Evolutionary conservation across 2,329 filamentous ascomycete genomes (phyloP).

Genomic region (Scedosporium minutisporum): DNA sequence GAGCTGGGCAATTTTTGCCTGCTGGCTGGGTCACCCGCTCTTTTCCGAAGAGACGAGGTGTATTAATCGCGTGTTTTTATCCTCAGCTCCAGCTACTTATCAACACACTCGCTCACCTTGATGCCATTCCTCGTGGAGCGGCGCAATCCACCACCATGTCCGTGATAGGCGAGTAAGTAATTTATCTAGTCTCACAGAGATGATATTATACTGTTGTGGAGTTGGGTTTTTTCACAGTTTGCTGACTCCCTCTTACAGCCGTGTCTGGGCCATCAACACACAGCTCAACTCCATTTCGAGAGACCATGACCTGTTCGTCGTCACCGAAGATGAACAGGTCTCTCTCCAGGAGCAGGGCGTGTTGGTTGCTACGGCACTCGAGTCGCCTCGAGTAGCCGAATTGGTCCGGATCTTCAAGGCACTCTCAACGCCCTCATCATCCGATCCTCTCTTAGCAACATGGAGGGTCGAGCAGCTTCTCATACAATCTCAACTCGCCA

Average conservation of each 20-base stretch:
- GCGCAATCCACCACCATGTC: neutral
- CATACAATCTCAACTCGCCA: conserved; percentile 46
- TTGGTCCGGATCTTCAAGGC: conserved; percentile 60
- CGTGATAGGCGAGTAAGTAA: conserved; percentile 1
- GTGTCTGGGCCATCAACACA: conserved; percentile 53
- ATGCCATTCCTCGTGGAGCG: neutral
- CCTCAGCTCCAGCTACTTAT: neutral
- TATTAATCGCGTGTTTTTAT: neutral
- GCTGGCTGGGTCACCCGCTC: neutral
- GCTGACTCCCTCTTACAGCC: conserved; percentile 26
- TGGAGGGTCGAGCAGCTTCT: conserved; percentile 53
- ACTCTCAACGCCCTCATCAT: conserved; percentile 59
- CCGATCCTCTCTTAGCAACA: conserved; percentile 50
- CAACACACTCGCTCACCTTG: neutral
- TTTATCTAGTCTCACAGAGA: neutral
- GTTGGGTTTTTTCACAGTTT: neutral
- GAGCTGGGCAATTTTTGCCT: neutral
- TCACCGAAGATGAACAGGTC: conserved; percentile 22
- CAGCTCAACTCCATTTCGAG: conserved; percentile 47
- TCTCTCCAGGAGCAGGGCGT: conserved; percentile 30
- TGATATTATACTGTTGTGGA: neutral
- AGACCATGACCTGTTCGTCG: conserved; percentile 17
- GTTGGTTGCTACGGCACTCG: conserved; percentile 31
- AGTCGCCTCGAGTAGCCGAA: conserved; percentile 46
- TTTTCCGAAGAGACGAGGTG: neutral